A percentile compares a stretch with the other conserved stretches of the same genome.
Evolutionary conservation across 768 basidiomycete genomes (phyloP).

Genomic region (Hericium erinaceus): DNA sequence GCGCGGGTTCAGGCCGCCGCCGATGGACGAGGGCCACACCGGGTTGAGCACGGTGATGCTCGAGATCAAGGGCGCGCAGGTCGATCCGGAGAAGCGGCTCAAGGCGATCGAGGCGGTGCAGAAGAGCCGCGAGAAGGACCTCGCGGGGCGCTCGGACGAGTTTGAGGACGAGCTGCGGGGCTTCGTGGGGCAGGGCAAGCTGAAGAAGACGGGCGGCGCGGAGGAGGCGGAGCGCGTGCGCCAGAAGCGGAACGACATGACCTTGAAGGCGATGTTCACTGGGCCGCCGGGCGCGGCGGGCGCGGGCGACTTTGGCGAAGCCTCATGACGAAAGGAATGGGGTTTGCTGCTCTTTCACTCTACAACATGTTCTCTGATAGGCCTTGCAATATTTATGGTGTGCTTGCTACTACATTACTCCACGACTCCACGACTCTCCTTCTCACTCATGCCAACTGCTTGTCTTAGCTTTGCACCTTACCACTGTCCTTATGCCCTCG

Average conservation of each 20-base stretch:
- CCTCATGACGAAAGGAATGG: not conserved
- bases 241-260: conserved; percentile 74
- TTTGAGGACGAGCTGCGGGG: conserved; percentile 77
- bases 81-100: conserved; percentile 77
- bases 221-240: conserved; percentile 86
- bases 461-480: not conserved
- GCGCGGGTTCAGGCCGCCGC: conserved; percentile 46
- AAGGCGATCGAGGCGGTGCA: conserved; percentile 90
- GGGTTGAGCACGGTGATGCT: conserved; percentile 77
- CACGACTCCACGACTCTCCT: not conserved
- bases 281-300: conserved; percentile 11
- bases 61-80: conserved; percentile 76
- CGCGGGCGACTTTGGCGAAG: not conserved
- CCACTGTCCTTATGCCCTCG: not conserved
- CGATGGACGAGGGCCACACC: conserved; percentile 55
- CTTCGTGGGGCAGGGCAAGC: conserved; percentile 80
- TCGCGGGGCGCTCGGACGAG: conserved; percentile 66
- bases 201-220: conserved; percentile 93
- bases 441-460: not conserved
- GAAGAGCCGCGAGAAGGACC: conserved; percentile 68
- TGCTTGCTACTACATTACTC: not conserved
- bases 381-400: not conserved
- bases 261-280: conserved; percentile 84
- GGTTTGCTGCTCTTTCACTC: not conserved
- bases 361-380: not conserved